A percentile compares a stretch with the other conserved stretches of the same genome.
phyloP scores from a whole-genome alignment of 1,284 basidiomycete genomes.

The Sanghuangporus weigelae region DNA sequence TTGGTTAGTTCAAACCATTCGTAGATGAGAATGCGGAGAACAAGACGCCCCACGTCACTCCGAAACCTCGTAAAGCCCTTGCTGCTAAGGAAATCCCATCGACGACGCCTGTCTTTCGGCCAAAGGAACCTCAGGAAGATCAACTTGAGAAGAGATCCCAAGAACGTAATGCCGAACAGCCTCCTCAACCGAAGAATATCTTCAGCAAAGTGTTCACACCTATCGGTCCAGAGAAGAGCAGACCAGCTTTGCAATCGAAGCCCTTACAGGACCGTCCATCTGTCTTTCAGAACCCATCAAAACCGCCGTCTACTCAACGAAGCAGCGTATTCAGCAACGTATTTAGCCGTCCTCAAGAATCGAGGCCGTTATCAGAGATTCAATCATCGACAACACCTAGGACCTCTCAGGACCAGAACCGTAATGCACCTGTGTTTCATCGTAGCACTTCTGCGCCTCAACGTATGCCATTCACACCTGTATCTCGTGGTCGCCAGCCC shows the following conservation, averaged over 20 bases:
- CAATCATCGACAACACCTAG: neutral
- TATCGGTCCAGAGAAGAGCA: slow-evolving; percentile 18
- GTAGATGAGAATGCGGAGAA: slow-evolving; percentile 11
- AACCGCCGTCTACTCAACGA: neutral
- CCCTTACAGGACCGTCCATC: slow-evolving; percentile 26
- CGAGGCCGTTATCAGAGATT: neutral
- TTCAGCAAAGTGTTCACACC: slow-evolving; percentile 22
- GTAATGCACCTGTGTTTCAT: slow-evolving; percentile 12
- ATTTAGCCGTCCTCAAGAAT: slow-evolving; percentile 53
- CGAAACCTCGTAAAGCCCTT: slow-evolving; percentile 12
- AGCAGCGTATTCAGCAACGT: slow-evolving; percentile 30
- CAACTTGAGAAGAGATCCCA: neutral
- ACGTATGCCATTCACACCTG: slow-evolving; percentile 3
- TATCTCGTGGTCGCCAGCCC: slow-evolving; percentile 8
- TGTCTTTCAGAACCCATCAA: slow-evolving; percentile 53
- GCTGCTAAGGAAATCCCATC: slow-evolving; percentile 11
- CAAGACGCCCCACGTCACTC: slow-evolving; percentile 7
- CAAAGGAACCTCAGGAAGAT: neutral
- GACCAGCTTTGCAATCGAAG: slow-evolving; percentile 16
- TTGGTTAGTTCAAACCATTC: slow-evolving; percentile 14
- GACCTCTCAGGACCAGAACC: neutral
- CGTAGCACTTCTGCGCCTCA: slow-evolving; percentile 9
- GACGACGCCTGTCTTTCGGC: neutral
- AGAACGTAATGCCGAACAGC: neutral
- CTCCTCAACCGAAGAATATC: neutral